Conservation (phyloP, 2,329 filamentous ascomycete genomes). For the Aspergillus fumigatiaffinis region DNA sequence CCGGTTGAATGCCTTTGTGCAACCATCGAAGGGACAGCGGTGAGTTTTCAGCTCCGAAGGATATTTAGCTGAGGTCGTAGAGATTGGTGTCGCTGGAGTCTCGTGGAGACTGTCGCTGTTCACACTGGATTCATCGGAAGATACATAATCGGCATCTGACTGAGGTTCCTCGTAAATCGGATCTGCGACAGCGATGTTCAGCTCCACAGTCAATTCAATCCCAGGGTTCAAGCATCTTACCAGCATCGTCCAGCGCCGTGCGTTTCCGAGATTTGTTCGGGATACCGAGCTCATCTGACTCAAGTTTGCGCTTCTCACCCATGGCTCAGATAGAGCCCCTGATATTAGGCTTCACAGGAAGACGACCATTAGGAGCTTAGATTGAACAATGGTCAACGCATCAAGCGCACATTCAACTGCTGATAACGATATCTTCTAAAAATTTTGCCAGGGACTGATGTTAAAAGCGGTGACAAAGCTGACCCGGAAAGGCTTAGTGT, state of each 20-base stretch:
- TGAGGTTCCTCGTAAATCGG: constrained; percentile 29
- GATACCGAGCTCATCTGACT: constrained; percentile 20
- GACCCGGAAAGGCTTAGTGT: constrained; percentile 24
- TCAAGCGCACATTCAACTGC: constrained; percentile 1
- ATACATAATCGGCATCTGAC: constrained; percentile 33
- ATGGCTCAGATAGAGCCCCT: constrained; percentile 19
- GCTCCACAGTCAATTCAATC: constrained; percentile 30
- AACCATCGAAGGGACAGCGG: constrained; percentile 68
- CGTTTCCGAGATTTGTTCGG: constrained; percentile 32
- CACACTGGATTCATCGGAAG: constrained; percentile 25
- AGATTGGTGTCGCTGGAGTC: constrained; percentile 50
- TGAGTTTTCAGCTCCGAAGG: constrained; percentile 74
- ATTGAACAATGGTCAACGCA: neutral
- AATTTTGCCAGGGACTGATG: constrained; percentile 26
- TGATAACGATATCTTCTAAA: constrained; percentile 16
- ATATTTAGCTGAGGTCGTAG: constrained; percentile 45
- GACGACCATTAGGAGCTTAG: constrained; percentile 4
- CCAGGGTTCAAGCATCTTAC: constrained; percentile 18
- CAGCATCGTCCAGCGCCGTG: constrained; percentile 23
- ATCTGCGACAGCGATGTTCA: constrained; percentile 42
- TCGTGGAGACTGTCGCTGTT: constrained; percentile 34
- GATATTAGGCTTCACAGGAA: neutral
- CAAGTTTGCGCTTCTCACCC: constrained; percentile 35
- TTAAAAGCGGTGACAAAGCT: constrained; percentile 27
- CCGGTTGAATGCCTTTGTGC: constrained; percentile 81